Base-by-base conservation (phyloP, 768 basidiomycete genomes). In the Rhodocollybia butyracea region DNA sequence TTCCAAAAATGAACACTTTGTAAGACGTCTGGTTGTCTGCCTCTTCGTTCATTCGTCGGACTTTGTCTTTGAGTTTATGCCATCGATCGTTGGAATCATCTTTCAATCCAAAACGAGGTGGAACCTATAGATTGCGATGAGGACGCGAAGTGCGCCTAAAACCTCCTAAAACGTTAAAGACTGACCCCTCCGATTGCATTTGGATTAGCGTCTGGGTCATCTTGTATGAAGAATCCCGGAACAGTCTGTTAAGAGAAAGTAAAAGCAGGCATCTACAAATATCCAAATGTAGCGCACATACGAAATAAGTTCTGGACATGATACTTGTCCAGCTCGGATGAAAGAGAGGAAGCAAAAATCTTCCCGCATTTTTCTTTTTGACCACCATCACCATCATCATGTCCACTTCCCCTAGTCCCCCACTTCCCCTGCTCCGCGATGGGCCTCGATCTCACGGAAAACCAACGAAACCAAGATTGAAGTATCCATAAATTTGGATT, bases 391-490 rank as follows among this genome's bases (percentile, higher is more conserved):
- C n/a, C n/a, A n/a, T n/a, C n/a, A n/a, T n/a, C n/a, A n/a, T n/a
- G n/a, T n/a, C 17, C 51, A 60, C 59, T 52, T 48, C n/a, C 48
- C 29, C 45, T 57, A 42, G 29, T 36, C 38, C 22, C 71, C 62
- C 68, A 56, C 50, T 45, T 72, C 78, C 77, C 60, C 73, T 42
- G 68, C 75, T 30, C 36, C 51, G 58, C 76, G 89, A 64, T 80
- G 78, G 59, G 90, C 91, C 32, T 77, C 81, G 5, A 71, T 96
- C 57, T 83, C 85, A 27, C 81, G 95, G 52, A 90, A 90, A 67
- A 98, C 95, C 6, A 89, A 82, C 62, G 97, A 99, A 75, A 98
- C 97, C 0, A 73, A 87, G 58, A 94, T 98, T 58, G 78, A 88
- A n/a, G 87, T 95, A 60, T 77, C 70, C 32, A 75, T 99, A 61